Evolutionary conservation across 306 rosid species (phyloP).

Genomic region (Lablab purpureus): DNA sequence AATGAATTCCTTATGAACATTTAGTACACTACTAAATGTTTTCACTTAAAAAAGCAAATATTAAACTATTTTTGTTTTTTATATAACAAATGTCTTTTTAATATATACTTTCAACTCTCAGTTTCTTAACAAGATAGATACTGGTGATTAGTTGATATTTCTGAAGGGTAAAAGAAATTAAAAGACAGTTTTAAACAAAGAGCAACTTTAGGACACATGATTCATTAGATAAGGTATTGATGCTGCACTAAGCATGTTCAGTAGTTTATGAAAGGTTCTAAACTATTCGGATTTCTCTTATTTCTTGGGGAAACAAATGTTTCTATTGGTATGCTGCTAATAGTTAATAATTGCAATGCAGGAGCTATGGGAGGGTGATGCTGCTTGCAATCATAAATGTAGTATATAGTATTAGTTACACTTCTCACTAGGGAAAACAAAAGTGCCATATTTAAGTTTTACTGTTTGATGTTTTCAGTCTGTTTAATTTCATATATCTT

Average conservation of each 20-base stretch:
- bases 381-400: slow-evolving; percentile 7
- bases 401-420: slow-evolving; percentile 5
- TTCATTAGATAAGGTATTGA: not conserved
- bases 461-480: not conserved
- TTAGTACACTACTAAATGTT: not conserved
- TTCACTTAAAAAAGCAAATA: not conserved
- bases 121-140: not conserved
- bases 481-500: not conserved
- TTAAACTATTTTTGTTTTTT: not conserved
- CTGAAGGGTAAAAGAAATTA: not conserved
- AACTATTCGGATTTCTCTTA: not conserved
- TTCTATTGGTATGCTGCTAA: slow-evolving; percentile 11
- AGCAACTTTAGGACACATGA: not conserved
- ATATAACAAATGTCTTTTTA: not conserved
- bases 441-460: not conserved
- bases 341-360: slow-evolving; percentile 37
- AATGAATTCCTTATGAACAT: not conserved
- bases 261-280: not conserved
- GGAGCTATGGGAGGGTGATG: slow-evolving; percentile 48
- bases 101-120: not conserved
- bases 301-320: not conserved
- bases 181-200: not conserved
- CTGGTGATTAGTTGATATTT: not conserved
- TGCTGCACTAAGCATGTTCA: not conserved
- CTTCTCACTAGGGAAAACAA: not conserved